phyloP scores from a whole-genome alignment of 306 rosid species.

The Macrotyloma uniflorum region DNA sequence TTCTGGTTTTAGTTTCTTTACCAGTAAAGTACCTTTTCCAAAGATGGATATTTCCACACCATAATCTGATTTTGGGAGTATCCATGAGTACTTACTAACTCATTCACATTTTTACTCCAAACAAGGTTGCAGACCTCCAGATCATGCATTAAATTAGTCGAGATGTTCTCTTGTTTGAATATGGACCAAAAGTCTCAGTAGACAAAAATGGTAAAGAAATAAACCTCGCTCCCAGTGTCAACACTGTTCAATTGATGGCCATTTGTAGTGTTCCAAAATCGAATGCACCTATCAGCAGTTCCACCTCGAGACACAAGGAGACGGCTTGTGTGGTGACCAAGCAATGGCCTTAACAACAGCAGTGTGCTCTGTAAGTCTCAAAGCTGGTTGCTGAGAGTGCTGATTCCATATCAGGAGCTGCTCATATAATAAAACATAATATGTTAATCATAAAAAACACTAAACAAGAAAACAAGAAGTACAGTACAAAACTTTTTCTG shows the following conservation, averaged over 20 bases:
- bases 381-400: slow-evolving; percentile 83
- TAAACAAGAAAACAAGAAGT: neutral
- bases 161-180: neutral
- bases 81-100: slow-evolving; percentile 94
- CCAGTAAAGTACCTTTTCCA: slow-evolving; percentile 82
- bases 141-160: neutral
- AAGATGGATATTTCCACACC: slow-evolving; percentile 99
- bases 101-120: slow-evolving; percentile 98
- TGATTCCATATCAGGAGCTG: slow-evolving; percentile 98
- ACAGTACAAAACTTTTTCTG: neutral
- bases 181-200: neutral
- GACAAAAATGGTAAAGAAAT: neutral
- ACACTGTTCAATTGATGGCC: slow-evolving; percentile 84
- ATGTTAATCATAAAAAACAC: neutral
- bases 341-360: slow-evolving; percentile 99
- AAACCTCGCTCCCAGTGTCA: slow-evolving; percentile 99
- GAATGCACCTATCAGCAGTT: slow-evolving; percentile 96
- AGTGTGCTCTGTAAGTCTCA: slow-evolving; percentile 89
- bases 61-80: slow-evolving; percentile 97
- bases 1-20: neutral
- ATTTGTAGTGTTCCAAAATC: slow-evolving; percentile 98
- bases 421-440: slow-evolving; percentile 28
- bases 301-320: slow-evolving; percentile 99
- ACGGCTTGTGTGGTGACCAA: slow-evolving; percentile 93
- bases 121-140: slow-evolving; percentile 93